These are phyloP conservation scores for Tulasnella sp. DNA, from an alignment of 768 basidiomycete species.

Conservation along the genomic window DNA sequence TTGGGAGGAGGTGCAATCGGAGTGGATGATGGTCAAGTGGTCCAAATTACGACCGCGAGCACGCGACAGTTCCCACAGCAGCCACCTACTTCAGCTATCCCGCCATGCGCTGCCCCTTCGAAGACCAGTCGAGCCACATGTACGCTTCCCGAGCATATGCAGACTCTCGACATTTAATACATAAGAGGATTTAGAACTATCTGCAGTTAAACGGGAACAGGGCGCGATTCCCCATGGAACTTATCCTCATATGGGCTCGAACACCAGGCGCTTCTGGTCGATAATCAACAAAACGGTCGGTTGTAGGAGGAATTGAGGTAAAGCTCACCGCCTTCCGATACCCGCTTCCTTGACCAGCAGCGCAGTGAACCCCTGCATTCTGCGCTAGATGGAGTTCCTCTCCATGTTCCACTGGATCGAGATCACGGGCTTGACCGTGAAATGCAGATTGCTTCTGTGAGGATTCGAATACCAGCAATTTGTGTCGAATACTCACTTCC, in stretches of 20 bases:
- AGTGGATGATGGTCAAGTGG: slow-evolving; percentile 1
- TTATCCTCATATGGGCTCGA: background rate
- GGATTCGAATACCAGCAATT: too few species aligned
- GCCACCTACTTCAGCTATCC: background rate
- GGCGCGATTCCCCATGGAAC: background rate
- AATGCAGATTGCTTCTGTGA: too few species aligned
- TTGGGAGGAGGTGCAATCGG: background rate
- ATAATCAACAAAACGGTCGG: background rate
- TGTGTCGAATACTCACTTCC: background rate
- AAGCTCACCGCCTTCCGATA: background rate
- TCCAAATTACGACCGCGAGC: slow-evolving; percentile 14
- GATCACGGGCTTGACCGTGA: background rate
- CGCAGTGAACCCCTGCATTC: background rate
- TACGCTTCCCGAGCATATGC: too few species aligned
- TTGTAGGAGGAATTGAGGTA: background rate
- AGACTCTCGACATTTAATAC: background rate
- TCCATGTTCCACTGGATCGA: background rate
- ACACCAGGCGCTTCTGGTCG: background rate
- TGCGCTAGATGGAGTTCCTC: background rate
- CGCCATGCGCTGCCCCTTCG: background rate
- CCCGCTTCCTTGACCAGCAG: background rate
- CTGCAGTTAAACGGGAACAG: background rate
- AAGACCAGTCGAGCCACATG: background rate
- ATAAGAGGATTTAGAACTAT: background rate
- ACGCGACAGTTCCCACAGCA: slow-evolving; percentile 5